phyloP scores from a whole-genome alignment of 176 grass and related monocot genomes.

The Carex cristatella region DNA sequence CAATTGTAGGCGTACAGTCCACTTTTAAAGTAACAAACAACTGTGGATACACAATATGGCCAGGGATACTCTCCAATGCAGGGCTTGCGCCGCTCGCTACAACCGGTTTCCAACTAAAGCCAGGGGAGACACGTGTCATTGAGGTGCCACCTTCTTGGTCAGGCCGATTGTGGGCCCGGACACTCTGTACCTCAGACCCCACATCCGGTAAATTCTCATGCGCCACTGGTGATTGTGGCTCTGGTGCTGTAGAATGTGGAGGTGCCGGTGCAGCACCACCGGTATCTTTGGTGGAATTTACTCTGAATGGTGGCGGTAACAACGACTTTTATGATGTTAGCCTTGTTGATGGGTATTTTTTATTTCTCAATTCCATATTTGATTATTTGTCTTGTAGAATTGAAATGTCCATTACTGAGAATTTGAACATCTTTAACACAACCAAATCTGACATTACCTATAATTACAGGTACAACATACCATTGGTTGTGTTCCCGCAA shows the following conservation, averaged over 20 bases:
- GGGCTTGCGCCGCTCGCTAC: slow-evolving; percentile 23
- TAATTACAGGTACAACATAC: slow-evolving; percentile 33
- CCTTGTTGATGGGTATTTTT: slow-evolving; percentile 36
- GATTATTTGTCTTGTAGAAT: too few species aligned
- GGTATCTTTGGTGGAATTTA: slow-evolving; percentile 49
- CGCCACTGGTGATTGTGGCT: slow-evolving; percentile 55
- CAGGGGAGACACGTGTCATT: slow-evolving; percentile 13
- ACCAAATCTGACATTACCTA: background rate
- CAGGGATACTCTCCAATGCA: slow-evolving; percentile 49
- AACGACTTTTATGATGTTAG: slow-evolving; percentile 71
- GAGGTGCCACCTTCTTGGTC: slow-evolving; percentile 28
- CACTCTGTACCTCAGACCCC: slow-evolving; percentile 21
- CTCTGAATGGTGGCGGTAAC: slow-evolving; percentile 20
- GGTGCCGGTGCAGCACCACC: slow-evolving; percentile 38
- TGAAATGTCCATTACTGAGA: background rate
- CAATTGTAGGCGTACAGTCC: slow-evolving; percentile 5
- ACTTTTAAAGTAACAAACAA: slow-evolving; percentile 33
- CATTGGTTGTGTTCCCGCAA: slow-evolving; percentile 30
- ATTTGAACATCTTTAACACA: background rate
- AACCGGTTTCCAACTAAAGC: slow-evolving; percentile 39
- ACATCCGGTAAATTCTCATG: slow-evolving; percentile 30
- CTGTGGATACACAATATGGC: slow-evolving; percentile 45
- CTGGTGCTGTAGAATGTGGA: slow-evolving; percentile 36
- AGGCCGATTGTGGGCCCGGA: slow-evolving; percentile 51
- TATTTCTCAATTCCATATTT: background rate